A percentile compares a stretch with the other conserved stretches of the same genome.
Conservation (phyloP, 192 early-diverging fungal species). For the Lobosporangium transversale region DNA sequence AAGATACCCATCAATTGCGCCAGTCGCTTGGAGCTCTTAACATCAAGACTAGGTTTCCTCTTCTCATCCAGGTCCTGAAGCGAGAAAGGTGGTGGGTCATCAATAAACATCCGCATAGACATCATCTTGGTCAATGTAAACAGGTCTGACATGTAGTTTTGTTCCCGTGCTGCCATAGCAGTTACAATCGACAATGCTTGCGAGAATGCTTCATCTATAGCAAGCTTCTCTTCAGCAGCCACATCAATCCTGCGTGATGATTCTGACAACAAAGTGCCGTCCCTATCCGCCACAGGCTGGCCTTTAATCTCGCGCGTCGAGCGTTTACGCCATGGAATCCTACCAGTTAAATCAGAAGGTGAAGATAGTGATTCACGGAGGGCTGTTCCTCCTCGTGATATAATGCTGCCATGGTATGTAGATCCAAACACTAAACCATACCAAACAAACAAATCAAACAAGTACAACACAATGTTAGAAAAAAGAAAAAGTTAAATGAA, state of each 20-base stretch:
- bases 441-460: not conserved
- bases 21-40: conserved; percentile 74
- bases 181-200: conserved; percentile 71
- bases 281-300: conserved; percentile 29
- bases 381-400: conserved; percentile 37
- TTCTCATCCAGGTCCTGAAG: conserved; percentile 56
- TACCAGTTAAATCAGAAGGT: conserved; percentile 42
- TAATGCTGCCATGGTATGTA: conserved; percentile 40
- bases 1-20: conserved; percentile 73
- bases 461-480: not conserved
- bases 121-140: conserved; percentile 72
- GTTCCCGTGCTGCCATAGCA: conserved; percentile 80
- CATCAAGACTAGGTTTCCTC: conserved; percentile 70
- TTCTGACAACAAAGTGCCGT: conserved; percentile 22
- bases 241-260: conserved; percentile 44
- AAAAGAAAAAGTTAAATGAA: too few species aligned
- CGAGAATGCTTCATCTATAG: conserved; percentile 63
- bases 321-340: conserved; percentile 42
- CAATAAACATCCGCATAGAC: conserved; percentile 60
- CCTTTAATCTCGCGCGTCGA: conserved; percentile 30
- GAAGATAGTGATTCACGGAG: conserved; percentile 47
- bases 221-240: conserved; percentile 58
- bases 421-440: conserved; percentile 36
- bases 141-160: conserved; percentile 91
- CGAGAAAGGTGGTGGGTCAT: conserved; percentile 49